These are phyloP conservation scores for Debaryomyces hansenii DNA, from an alignment of 805 yeast genomes.

Conservation along the genomic window DNA sequence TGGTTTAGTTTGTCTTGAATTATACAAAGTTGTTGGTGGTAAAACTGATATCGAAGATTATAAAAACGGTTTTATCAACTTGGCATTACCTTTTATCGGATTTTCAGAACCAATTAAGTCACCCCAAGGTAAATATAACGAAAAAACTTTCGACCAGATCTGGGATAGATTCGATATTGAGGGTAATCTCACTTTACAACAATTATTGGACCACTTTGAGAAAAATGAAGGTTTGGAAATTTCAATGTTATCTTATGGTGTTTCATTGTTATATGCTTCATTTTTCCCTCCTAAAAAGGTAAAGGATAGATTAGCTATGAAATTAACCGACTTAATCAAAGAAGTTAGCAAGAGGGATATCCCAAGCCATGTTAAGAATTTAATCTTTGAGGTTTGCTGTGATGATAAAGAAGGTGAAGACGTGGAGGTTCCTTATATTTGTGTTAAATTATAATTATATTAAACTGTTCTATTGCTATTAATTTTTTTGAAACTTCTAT, in stretches of 20 bases:
- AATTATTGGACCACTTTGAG: conserved; percentile 72
- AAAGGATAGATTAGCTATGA: conserved; percentile 69
- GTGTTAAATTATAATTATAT: conserved; percentile 42
- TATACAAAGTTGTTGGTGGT: conserved; percentile 83
- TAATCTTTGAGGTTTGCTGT: conserved; percentile 87
- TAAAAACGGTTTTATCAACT: conserved; percentile 88
- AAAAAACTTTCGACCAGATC: conserved; percentile 76
- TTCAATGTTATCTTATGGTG: conserved; percentile 90
- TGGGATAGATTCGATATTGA: conserved; percentile 92
- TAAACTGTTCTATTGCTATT: not conserved
- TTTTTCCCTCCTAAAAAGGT: conserved; percentile 91
- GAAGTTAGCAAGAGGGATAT: conserved; percentile 83
- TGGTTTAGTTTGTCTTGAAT: conserved; percentile 88
- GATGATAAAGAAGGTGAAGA: conserved; percentile 94
- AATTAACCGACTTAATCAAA: conserved; percentile 74
- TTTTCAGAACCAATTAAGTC: conserved; percentile 95
- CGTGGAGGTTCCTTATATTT: conserved; percentile 89
- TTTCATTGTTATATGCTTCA: conserved; percentile 84
- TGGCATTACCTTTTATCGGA: conserved; percentile 94
- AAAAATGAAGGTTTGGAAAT: conserved; percentile 82
- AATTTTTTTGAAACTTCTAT: not conserved
- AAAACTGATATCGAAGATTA: conserved; percentile 76
- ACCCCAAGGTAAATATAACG: conserved; percentile 76
- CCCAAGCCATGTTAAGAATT: conserved; percentile 67
- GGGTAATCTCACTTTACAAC: conserved; percentile 74